These are phyloP conservation scores for Sporothrix humicola DNA, from an alignment of 2,329 filamentous ascomycete species.

Conservation along the genomic window DNA sequence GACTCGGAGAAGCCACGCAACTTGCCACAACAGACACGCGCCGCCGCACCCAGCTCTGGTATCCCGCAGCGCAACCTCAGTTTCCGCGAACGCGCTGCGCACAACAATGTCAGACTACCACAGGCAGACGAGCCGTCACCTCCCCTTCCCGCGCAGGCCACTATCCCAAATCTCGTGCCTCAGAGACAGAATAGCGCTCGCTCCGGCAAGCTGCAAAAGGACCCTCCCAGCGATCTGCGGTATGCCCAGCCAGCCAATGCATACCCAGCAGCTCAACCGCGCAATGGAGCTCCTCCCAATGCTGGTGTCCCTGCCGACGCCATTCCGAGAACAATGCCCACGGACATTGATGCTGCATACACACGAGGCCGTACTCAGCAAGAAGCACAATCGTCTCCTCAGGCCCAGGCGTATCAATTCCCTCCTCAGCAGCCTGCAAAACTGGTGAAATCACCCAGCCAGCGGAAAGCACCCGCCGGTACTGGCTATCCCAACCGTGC, in stretches of 20 bases:
- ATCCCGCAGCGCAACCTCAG: slow-evolving; percentile 62
- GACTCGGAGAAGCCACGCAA: slow-evolving; percentile 42
- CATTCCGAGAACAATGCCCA: slow-evolving; percentile 20
- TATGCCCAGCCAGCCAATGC: slow-evolving; percentile 41
- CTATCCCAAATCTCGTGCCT: slow-evolving; percentile 20
- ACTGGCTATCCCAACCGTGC: slow-evolving; percentile 16
- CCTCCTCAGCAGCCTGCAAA: slow-evolving; percentile 35
- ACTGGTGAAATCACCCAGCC: slow-evolving; percentile 38
- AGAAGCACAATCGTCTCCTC: neutral
- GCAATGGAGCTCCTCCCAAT: slow-evolving; percentile 32
- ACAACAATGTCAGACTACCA: slow-evolving; percentile 50
- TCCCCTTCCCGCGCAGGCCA: slow-evolving; percentile 42
- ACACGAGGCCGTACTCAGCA: neutral
- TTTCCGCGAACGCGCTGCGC: slow-evolving; percentile 63
- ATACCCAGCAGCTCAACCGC: neutral
- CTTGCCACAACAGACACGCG: slow-evolving; percentile 31
- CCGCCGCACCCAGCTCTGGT: slow-evolving; percentile 41
- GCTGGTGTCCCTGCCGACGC: neutral
- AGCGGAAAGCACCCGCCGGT: slow-evolving; percentile 34
- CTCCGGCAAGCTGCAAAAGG: slow-evolving; percentile 66
- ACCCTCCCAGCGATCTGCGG: slow-evolving; percentile 60
- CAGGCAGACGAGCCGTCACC: slow-evolving; percentile 37
- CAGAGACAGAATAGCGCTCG: slow-evolving; percentile 36
- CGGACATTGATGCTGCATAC: neutral
- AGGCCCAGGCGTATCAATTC: neutral